Base-by-base conservation (phyloP, 176 grass and related monocot species). In the Tillandsia leiboldiana region DNA sequence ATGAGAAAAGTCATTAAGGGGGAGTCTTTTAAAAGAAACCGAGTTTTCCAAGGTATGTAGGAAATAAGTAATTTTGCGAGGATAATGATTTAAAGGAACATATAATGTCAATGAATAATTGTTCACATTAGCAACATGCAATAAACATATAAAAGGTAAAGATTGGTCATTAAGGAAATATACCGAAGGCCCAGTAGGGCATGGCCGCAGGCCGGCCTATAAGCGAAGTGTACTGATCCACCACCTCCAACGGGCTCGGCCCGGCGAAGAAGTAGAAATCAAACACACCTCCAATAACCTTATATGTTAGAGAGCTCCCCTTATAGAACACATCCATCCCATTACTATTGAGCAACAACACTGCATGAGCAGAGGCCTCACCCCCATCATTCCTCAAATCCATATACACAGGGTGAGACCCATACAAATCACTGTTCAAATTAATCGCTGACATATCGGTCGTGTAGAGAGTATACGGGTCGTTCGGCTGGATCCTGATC, bases 261-360 rank as follows among this genome's bases (percentile, higher is more conserved):
- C 92, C 92, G 0, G 86, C 28, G 73, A 96, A 92, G 92, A 87
- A 85, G 87, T 92, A 96, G 68, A 96, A 96, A 62, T 96, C 92
- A 3, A 96, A 83, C 1, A 92, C 50, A 0, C 92, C 92, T 24
- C 92, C 92, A 18, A 96, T 96, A 26, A 91, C 82, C 79, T 96
- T 96, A 69, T 96, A 96, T 1, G 86, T 96, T 1, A 96, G 49
- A 1, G 88, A 92, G 12, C 66, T 87, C 2, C 92, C 92, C 51
- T 50, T 73, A 72, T 96, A 96, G 59, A 89, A 69, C 7, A 96
- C 86, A 49, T 96, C 88, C 92, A 96, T 96, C 11, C 92, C 92
- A 22, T 96, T 96, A 81, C 81, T 92, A 75, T 89, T 96, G 69
- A 96, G 92, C 70, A 96, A 77, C 66, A 96, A 81, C 58, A 96